A percentile compares a stretch with the other conserved stretches of the same genome.
phyloP scores from a whole-genome alignment of 805 yeast genomes.

The Zygosaccharomyces bailii region DNA sequence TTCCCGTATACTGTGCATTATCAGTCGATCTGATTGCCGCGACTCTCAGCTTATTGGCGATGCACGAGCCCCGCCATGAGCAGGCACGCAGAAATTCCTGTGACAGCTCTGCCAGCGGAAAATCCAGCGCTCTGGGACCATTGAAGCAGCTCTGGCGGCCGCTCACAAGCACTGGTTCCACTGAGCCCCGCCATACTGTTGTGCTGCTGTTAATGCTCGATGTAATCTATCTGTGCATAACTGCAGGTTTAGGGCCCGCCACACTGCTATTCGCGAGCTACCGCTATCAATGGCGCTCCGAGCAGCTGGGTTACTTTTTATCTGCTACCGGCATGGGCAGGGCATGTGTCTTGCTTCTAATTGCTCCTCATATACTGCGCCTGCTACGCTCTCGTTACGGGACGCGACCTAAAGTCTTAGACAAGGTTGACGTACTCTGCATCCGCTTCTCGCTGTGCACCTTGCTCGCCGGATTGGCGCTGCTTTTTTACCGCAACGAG shows the following conservation, averaged over 20 bases:
- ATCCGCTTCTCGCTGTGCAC: constrained; percentile 39
- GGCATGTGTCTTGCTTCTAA: constrained; percentile 46
- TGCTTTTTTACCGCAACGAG: constrained; percentile 3
- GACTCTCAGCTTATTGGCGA: constrained; percentile 37
- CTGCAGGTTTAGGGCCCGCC: constrained; percentile 42
- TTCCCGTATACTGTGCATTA: constrained; percentile 35
- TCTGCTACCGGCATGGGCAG: constrained; percentile 49
- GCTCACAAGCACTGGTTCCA: constrained; percentile 31
- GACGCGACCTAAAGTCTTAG: constrained; percentile 44
- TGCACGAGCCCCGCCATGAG: constrained; percentile 64
- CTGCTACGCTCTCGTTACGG: constrained; percentile 38
- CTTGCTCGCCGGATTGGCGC: not conserved
- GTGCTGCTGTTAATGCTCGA: constrained; percentile 50
- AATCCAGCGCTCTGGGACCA: constrained; percentile 40
- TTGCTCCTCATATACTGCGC: constrained; percentile 49
- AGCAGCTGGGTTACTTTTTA: constrained; percentile 52
- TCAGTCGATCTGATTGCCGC: constrained; percentile 35
- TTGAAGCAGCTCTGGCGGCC: constrained; percentile 51
- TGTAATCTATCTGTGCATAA: constrained; percentile 39
- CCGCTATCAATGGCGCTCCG: constrained; percentile 51
- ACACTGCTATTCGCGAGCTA: constrained; percentile 52
- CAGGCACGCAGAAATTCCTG: constrained; percentile 39
- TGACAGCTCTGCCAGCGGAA: constrained; percentile 23
- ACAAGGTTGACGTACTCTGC: constrained; percentile 46
- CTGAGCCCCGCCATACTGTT: constrained; percentile 44